Evolutionary conservation across 176 grass and related monocot genomes (phyloP).

Genomic region (Phoenix dactylifera): DNA sequence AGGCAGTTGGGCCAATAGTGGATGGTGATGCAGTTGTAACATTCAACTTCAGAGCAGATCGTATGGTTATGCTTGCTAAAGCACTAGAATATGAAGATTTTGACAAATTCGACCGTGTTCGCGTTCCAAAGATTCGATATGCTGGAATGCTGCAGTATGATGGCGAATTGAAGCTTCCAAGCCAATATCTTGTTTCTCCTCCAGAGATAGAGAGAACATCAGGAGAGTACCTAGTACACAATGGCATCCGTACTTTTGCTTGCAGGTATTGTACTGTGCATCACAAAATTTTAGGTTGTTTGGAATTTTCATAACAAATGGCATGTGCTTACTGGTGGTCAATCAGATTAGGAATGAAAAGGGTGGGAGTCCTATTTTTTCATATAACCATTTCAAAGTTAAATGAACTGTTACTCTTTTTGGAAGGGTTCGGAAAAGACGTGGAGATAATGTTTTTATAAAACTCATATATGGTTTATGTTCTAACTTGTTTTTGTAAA

Average conservation of each 20-base stretch:
- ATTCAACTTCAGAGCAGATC: conserved; percentile 91
- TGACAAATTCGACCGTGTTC: conserved; percentile 89
- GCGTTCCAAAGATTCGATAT: conserved; percentile 78
- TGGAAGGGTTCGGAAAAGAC: too few species aligned
- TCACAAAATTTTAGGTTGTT: too few species aligned
- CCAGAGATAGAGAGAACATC: conserved; percentile 94
- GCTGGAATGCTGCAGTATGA: conserved; percentile 98
- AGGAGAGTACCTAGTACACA: conserved; percentile 97
- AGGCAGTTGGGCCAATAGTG: conserved; percentile 73
- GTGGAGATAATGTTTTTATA: too few species aligned
- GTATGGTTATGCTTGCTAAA: conserved; percentile 94
- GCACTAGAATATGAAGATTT: conserved; percentile 89
- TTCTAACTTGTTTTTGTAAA: too few species aligned
- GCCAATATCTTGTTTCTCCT: conserved; percentile 68
- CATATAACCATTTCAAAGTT: too few species aligned
- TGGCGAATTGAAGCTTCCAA: conserved; percentile 82
- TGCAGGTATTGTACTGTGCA: conserved; percentile 54
- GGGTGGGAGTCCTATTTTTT: too few species aligned
- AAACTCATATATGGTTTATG: too few species aligned
- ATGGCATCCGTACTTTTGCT: conserved; percentile 90
- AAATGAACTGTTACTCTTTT: too few species aligned
- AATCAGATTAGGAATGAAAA: too few species aligned
- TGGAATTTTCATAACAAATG: too few species aligned
- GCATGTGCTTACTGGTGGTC: too few species aligned
- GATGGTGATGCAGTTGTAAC: conserved; percentile 97